Evolutionary conservation across 2,329 filamentous ascomycete species (phyloP).

Genomic region (Colletotrichum horii): DNA sequence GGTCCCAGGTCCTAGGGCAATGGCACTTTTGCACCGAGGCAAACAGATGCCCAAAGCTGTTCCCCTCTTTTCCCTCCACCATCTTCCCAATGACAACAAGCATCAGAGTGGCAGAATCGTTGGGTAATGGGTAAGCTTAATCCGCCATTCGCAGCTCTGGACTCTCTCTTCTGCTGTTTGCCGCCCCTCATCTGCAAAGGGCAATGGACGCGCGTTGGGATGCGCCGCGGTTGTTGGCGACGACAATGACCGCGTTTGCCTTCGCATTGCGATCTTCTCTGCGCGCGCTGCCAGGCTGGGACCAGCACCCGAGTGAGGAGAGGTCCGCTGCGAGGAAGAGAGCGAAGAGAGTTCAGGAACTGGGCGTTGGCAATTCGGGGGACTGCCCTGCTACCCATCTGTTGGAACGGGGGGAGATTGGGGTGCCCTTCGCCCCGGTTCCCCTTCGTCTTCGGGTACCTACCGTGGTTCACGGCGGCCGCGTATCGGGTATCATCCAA

Average conservation of each 20-base stretch:
- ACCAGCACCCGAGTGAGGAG: not conserved
- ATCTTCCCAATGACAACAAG: not conserved
- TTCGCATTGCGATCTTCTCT: not conserved
- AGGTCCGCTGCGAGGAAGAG: not conserved
- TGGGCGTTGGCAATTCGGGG: not conserved
- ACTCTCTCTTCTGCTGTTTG: not conserved
- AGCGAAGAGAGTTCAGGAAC: not conserved
- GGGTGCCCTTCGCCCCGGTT: not conserved
- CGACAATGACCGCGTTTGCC: not conserved
- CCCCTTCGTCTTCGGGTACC: not conserved
- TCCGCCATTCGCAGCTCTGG: not conserved
- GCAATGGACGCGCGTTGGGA: not conserved
- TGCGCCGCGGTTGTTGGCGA: not conserved
- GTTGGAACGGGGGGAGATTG: not conserved
- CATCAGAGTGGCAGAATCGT: not conserved
- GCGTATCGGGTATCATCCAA: not conserved
- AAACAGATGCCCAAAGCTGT: not conserved
- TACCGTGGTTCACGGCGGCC: not conserved
- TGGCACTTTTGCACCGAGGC: not conserved
- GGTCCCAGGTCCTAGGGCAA: not conserved
- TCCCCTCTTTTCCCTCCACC: not conserved
- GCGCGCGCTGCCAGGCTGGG: not conserved
- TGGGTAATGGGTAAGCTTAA: not conserved
- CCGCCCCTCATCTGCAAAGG: not conserved
- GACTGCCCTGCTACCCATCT: not conserved